Percentiles rank a stretch among this genome's conserved stretches.
phyloP scores from a whole-genome alignment of 768 basidiomycete species.

The Phylloporus scabripes region DNA sequence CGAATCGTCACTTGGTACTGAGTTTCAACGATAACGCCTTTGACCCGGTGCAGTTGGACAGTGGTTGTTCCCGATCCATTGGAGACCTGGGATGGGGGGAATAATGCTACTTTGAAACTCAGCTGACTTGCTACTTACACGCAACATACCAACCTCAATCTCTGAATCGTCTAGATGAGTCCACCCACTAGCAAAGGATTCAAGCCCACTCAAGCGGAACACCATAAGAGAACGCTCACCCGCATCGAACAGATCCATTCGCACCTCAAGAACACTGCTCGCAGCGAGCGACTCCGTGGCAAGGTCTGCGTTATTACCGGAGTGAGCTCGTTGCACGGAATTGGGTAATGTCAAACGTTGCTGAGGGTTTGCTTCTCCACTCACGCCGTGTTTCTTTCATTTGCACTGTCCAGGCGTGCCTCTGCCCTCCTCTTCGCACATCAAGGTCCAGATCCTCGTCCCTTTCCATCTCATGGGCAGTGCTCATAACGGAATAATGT shows the following conservation, averaged over 20 bases:
- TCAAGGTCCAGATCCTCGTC: conserved; percentile 48
- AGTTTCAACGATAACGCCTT: too few relatives aligned
- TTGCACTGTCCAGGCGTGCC: conserved; percentile 50
- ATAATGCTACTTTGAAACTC: not conserved
- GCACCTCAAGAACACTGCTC: conserved; percentile 53
- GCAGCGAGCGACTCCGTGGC: conserved; percentile 53
- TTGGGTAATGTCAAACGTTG: conserved; percentile 53
- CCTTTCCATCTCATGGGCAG: conserved; percentile 1
- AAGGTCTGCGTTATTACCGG: conserved; percentile 90
- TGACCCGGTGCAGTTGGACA: too few relatives aligned
- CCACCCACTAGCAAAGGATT: conserved; percentile 4
- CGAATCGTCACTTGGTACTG: too few relatives aligned
- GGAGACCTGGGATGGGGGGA: too few relatives aligned
- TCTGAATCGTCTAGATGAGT: conserved; percentile 8
- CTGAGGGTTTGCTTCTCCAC: conserved; percentile 2
- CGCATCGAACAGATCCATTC: conserved; percentile 64
- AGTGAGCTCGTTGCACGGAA: conserved; percentile 80
- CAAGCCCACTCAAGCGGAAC: conserved; percentile 38
- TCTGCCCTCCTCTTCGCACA: conserved; percentile 70
- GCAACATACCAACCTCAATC: not conserved
- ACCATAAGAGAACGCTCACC: conserved; percentile 54
- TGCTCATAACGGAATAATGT: conserved; percentile 1
- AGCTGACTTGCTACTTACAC: not conserved
- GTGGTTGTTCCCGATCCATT: too few relatives aligned
- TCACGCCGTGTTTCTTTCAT: conserved; percentile 10